Conservation (phyloP, 2,329 filamentous ascomycete genomes). For the Alternaria viburni region DNA sequence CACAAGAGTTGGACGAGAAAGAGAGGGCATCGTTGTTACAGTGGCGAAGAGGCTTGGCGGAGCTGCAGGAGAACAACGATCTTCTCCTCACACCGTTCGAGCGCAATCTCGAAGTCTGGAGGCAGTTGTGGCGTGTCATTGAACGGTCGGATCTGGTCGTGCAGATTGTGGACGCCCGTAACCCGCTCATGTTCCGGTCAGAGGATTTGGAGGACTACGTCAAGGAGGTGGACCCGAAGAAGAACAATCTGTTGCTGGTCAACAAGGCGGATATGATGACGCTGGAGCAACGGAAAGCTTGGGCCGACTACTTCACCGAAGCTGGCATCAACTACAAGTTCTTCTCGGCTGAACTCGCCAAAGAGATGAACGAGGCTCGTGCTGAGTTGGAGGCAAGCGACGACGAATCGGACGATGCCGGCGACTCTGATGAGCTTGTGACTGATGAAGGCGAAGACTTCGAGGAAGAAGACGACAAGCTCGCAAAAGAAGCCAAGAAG, state of each 20-base stretch:
- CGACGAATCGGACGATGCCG: slow-evolving; percentile 24
- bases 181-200: slow-evolving; percentile 90
- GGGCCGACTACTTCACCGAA: slow-evolving; percentile 85
- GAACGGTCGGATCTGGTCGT: slow-evolving; percentile 95
- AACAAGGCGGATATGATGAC: slow-evolving; percentile 99
- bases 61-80: slow-evolving; percentile 92
- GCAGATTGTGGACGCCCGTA: slow-evolving; percentile 97
- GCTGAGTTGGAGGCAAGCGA: slow-evolving; percentile 61
- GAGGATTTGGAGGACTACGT: slow-evolving; percentile 94
- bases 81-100: slow-evolving; percentile 98
- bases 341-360: slow-evolving; percentile 92
- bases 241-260: slow-evolving; percentile 89
- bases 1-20: slow-evolving; percentile 75
- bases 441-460: slow-evolving; percentile 55
- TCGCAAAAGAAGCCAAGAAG: slow-evolving; percentile 53
- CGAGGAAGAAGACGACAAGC: slow-evolving; percentile 57
- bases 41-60: slow-evolving; percentile 89
- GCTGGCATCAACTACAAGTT: slow-evolving; percentile 89
- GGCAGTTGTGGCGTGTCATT: slow-evolving; percentile 97
- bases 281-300: slow-evolving; percentile 75
- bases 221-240: slow-evolving; percentile 85
- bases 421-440: slow-evolving; percentile 37
- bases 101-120: slow-evolving; percentile 96
- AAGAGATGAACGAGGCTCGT: slow-evolving; percentile 81
- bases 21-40: slow-evolving; percentile 83